These are phyloP conservation scores for Talaromyces stipitatus DNA, from an alignment of 495 filamentous ascomycete genomes.

Conservation along the genomic window DNA sequence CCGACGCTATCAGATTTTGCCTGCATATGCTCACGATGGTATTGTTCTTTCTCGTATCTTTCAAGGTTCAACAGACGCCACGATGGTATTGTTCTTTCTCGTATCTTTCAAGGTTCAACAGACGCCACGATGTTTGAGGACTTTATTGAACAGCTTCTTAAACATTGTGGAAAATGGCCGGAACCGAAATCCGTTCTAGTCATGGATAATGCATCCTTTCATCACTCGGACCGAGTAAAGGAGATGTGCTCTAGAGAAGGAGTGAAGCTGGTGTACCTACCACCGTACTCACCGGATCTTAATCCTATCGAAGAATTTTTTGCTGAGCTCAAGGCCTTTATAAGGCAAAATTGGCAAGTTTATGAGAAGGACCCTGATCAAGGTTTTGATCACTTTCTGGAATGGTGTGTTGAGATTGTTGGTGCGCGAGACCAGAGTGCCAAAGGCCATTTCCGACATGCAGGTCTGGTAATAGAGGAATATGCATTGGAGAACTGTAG, in stretches of 20 bases:
- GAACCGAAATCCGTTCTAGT: slow-evolving; percentile 33
- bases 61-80: too few relatives aligned
- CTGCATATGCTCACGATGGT: slow-evolving; percentile 32
- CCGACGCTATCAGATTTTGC: slow-evolving; percentile 28
- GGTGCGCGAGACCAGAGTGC: not conserved
- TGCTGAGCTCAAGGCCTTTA: slow-evolving; percentile 15
- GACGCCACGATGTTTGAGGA: slow-evolving; percentile 30
- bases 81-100: too few relatives aligned
- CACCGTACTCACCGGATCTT: slow-evolving; percentile 8
- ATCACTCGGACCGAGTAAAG: slow-evolving; percentile 24
- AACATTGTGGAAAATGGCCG: slow-evolving; percentile 26
- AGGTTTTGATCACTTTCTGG: not conserved
- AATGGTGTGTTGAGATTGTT: not conserved
- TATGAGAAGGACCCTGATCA: not conserved
- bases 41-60: slow-evolving; percentile 26
- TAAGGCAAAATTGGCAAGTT: not conserved
- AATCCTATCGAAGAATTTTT: slow-evolving; percentile 23
- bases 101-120: too few relatives aligned
- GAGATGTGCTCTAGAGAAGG: slow-evolving; percentile 26
- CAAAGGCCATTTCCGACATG: too few relatives aligned
- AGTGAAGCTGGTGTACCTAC: slow-evolving; percentile 21
- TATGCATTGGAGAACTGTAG: too few relatives aligned
- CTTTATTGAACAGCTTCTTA: slow-evolving; percentile 32
- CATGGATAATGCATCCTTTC: too few relatives aligned
- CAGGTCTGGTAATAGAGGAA: not conserved